Evolutionary conservation across 208 protist genomes (phyloP).

Genomic region (Strigomonas galati): DNA sequence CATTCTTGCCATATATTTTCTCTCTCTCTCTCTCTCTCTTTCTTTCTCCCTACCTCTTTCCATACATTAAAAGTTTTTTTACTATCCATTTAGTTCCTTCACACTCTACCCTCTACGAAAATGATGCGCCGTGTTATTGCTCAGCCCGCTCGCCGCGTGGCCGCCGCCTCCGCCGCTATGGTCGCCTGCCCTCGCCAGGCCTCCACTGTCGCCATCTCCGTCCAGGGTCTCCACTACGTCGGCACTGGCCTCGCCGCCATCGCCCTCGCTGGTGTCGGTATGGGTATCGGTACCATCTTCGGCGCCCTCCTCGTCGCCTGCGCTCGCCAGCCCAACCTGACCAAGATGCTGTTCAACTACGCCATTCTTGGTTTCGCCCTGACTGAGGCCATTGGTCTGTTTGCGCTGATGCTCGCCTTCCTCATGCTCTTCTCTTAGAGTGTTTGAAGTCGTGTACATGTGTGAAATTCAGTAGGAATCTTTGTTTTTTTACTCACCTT

Average conservation of each 20-base stretch:
- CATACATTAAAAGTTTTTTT: neutral
- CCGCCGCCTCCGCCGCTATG: slow-evolving; percentile 32
- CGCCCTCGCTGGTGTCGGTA: slow-evolving; percentile 53
- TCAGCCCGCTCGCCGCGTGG: slow-evolving; percentile 25
- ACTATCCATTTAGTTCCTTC: slow-evolving; percentile 5
- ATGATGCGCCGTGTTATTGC: slow-evolving; percentile 52
- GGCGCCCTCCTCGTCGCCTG: slow-evolving; percentile 59
- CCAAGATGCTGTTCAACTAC: slow-evolving; percentile 80
- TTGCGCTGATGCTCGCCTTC: slow-evolving; percentile 75
- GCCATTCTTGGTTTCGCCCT: slow-evolving; percentile 81
- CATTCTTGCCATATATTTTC: no score
- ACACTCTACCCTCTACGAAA: slow-evolving; percentile 12
- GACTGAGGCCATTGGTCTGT: slow-evolving; percentile 78
- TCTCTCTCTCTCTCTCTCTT: neutral
- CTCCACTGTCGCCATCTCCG: slow-evolving; percentile 67
- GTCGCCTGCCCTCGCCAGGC: slow-evolving; percentile 36
- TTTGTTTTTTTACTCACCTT: slow-evolving; percentile 16
- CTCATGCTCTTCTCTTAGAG: slow-evolving; percentile 83
- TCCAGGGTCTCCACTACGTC: slow-evolving; percentile 73
- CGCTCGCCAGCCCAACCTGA: slow-evolving; percentile 77
- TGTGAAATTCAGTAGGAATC: slow-evolving; percentile 3
- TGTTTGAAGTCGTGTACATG: slow-evolving; percentile 3
- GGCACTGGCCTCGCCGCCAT: slow-evolving; percentile 72
- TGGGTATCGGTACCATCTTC: slow-evolving; percentile 70
- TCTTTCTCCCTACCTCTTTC: slow-evolving; percentile 1